Base-by-base conservation (phyloP, 306 rosid species). In the Gastrolobium bilobum region DNA sequence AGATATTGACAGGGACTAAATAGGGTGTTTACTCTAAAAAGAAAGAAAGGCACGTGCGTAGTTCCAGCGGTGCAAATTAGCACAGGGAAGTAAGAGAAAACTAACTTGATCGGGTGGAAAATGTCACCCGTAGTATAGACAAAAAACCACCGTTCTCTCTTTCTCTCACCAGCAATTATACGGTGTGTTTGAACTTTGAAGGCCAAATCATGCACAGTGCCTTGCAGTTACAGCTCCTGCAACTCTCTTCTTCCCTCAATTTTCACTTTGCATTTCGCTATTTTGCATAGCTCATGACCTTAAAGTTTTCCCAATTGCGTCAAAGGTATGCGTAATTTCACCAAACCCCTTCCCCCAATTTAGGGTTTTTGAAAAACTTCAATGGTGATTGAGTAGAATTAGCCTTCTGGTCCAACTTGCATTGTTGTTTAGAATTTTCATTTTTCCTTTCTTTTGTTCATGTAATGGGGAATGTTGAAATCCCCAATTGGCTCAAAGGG, bases 401-500 rank as follows among this genome's bases (percentile, higher is more conserved):
- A 76, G 73, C 82, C 78, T 75, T 40, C 73, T 68, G 15, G 33
- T 43, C 30, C 63, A 42, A 52, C 75, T 80, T 80, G 40, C 82
- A 82, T 73, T 75, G 83, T 63, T 54, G 48, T 60, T 79, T 68
- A 79, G 80, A 83, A 46, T 84, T 82, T 75, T 82, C 68, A 68
- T 9, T 37, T 53, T 44, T 48, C 6, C 59, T 33, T 14, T 4
- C 8, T 64, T 4, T 33, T 44, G 52, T 86, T 63, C 79, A 71
- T 83, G 82, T 66, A 83, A 96, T 96, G 99, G 97, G 92, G 80
- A 80, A 80, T 80, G 89, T 85, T 76, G 98, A 95, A 81, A 90
- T 89, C 81, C 98, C 98, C 67, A 86, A 86, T 81, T 95, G 99
- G 99, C 88, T 93, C 2, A 53, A 91, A 82, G 85, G 79, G 86